These are phyloP conservation scores for Trichopus zeylanicus DNA, from an alignment of 116 monocot species.

Conservation along the genomic window DNA sequence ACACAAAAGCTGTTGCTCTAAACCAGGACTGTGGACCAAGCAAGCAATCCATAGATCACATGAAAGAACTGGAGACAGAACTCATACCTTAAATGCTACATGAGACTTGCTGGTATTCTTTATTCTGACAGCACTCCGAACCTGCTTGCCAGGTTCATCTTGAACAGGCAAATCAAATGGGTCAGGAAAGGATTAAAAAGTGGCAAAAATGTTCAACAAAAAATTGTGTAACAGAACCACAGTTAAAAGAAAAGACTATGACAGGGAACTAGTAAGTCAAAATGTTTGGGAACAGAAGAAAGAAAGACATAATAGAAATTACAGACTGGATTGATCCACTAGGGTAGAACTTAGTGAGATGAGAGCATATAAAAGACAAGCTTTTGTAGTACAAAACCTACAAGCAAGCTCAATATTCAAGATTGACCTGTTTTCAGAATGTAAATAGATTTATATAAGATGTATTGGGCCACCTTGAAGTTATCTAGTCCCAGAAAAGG, in stretches of 20 bases:
- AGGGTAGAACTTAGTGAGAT: no score
- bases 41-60: not conserved
- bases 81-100: constrained; percentile 62
- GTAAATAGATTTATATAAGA: no score
- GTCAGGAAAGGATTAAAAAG: not conserved
- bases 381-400: no score
- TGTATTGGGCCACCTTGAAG: no score
- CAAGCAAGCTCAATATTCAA: no score
- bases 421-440: no score
- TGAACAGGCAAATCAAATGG: constrained; percentile 2
- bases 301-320: no score
- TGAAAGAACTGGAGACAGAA: not conserved
- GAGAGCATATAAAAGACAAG: no score
- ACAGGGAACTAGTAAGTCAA: not conserved
- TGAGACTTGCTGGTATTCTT: constrained; percentile 71
- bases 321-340: no score
- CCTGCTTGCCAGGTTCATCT: constrained; percentile 87
- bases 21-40: no score
- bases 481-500: no score
- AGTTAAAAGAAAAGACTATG: not conserved
- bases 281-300: not conserved
- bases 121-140: constrained; percentile 60
- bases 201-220: not conserved
- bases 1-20: no score
- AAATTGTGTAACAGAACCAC: not conserved